Percentiles rank a stretch among this genome's conserved stretches.
Evolutionary conservation across 768 basidiomycete species (phyloP).

Genomic region (Hydnomerulius pinastri): DNA sequence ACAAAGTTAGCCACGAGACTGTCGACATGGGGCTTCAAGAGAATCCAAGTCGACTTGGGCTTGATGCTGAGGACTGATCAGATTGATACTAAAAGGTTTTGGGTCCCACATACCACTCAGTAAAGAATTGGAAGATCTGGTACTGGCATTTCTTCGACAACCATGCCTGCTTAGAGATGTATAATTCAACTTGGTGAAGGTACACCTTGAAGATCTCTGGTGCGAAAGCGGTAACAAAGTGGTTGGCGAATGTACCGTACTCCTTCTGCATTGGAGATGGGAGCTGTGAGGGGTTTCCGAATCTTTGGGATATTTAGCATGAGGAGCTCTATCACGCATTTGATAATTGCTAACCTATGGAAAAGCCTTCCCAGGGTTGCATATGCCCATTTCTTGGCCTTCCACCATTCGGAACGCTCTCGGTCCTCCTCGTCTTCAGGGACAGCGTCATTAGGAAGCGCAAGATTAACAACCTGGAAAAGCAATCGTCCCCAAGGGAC

Average conservation of each 20-base stretch:
- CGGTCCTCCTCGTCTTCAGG: slow-evolving; percentile 75
- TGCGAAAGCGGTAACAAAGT: slow-evolving; percentile 77
- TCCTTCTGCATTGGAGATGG: slow-evolving; percentile 69
- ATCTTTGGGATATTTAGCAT: slow-evolving; percentile 42
- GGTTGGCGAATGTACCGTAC: slow-evolving; percentile 71
- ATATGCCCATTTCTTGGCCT: slow-evolving; percentile 92
- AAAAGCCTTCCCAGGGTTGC: slow-evolving; percentile 78
- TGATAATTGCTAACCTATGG: slow-evolving; percentile 50
- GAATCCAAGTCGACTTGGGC: slow-evolving; percentile 87
- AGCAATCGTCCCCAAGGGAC: slow-evolving; percentile 88
- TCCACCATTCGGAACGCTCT: slow-evolving; percentile 86
- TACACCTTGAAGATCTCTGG: slow-evolving; percentile 88
- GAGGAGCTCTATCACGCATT: background rate
- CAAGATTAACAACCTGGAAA: slow-evolving; percentile 75
- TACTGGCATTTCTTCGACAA: slow-evolving; percentile 82
- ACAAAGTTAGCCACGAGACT: slow-evolving; percentile 77
- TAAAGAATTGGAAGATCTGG: slow-evolving; percentile 83
- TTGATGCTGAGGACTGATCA: slow-evolving; percentile 64
- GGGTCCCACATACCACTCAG: slow-evolving; percentile 66
- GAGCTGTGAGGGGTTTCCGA: slow-evolving; percentile 86
- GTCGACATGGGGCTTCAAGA: slow-evolving; percentile 84
- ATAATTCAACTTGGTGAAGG: slow-evolving; percentile 64
- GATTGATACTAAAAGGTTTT: background rate
- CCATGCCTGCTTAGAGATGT: slow-evolving; percentile 74
- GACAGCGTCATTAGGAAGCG: slow-evolving; percentile 63